These are phyloP conservation scores for Allomyces arbusculus DNA, from an alignment of 192 early-diverging fungal species.

Conservation along the genomic window DNA sequence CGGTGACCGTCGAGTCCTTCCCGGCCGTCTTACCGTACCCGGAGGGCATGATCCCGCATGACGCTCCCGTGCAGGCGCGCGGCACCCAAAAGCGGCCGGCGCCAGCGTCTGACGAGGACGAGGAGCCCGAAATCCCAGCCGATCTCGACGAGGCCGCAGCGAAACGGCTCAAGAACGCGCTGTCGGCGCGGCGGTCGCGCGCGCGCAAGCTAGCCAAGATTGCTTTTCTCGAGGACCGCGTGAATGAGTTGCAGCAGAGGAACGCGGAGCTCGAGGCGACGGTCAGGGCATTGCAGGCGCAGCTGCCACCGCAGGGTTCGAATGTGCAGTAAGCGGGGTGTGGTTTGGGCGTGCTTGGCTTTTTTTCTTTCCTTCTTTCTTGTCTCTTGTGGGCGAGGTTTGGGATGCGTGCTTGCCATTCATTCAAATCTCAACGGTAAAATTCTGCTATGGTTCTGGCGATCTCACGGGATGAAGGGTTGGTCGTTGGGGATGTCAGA, in stretches of 20 bases:
- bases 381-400: no score
- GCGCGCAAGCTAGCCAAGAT: background rate
- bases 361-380: no score
- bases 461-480: no score
- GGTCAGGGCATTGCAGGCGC: no score
- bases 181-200: background rate
- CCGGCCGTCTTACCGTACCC: background rate
- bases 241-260: background rate
- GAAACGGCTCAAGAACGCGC: background rate
- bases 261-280: no score
- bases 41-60: background rate
- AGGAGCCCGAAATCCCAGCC: background rate
- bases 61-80: background rate
- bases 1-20: background rate
- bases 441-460: no score
- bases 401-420: no score
- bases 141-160: background rate
- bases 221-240: background rate
- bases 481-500: no score
- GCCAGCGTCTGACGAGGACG: background rate
- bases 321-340: no score
- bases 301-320: no score
- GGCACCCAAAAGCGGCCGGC: background rate
- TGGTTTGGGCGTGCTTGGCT: no score
- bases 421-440: no score